phyloP scores from a whole-genome alignment of 1,284 basidiomycete genomes.

The Moesziomyces sp. region DNA sequence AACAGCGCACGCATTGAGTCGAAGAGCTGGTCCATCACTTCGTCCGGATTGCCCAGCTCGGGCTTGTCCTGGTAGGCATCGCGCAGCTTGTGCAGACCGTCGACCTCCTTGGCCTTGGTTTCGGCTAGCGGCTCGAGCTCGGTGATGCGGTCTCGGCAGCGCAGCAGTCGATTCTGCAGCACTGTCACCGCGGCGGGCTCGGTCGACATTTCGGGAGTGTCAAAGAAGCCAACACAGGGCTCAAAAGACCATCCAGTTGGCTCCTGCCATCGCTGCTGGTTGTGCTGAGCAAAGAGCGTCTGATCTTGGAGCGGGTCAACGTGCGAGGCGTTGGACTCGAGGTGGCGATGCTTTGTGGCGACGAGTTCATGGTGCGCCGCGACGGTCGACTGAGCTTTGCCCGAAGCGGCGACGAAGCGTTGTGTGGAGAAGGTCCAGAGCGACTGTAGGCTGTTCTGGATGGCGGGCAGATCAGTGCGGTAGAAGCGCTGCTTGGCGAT shows the following conservation, averaged over 20 bases:
- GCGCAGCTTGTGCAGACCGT: conserved; percentile 47
- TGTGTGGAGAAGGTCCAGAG: conserved; percentile 48
- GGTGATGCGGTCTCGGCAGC: conserved; percentile 30
- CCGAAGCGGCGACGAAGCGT: conserved; percentile 21
- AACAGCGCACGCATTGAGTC: conserved; percentile 30
- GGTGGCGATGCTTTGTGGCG: conserved; percentile 15
- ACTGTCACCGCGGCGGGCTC: conserved; percentile 38
- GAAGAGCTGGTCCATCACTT: conserved; percentile 55
- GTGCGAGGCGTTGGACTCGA: conserved; percentile 15
- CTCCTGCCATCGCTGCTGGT: conserved; percentile 49
- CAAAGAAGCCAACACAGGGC: conserved; percentile 57
- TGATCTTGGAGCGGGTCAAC: conserved; percentile 41
- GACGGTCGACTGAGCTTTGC: conserved; percentile 12
- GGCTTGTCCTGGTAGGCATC: conserved; percentile 44
- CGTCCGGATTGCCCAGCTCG: conserved; percentile 47
- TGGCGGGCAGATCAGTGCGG: conserved; percentile 34
- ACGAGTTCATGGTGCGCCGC: conserved; percentile 33
- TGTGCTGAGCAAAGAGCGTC: conserved; percentile 44
- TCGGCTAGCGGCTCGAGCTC: conserved; percentile 41
- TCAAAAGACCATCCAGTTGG: conserved; percentile 50
- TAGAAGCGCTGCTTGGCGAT: conserved; percentile 50
- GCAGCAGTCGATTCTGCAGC: conserved; percentile 51
- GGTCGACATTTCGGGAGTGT: conserved; percentile 51
- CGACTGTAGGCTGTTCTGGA: conserved; percentile 43
- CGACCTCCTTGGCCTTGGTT: conserved; percentile 44